Base-by-base conservation (phyloP, 2,329 filamentous ascomycete species). In the Metarhizium album region DNA sequence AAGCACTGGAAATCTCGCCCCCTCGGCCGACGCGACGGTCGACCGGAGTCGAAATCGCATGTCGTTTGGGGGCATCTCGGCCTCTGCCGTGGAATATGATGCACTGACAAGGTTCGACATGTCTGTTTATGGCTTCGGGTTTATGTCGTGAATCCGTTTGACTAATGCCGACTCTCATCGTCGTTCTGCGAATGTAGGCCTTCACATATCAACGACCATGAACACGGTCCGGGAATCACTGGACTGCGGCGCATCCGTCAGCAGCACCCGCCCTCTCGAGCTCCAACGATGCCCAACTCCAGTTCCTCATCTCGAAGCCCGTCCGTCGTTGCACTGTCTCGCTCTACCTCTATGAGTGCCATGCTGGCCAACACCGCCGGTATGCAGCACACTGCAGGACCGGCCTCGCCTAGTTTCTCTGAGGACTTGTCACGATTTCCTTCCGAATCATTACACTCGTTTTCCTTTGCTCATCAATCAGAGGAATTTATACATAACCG, bases 401-500 rank as follows among this genome's bases (percentile, higher is more conserved):
- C 84, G 23, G 73, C 76, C 20, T 90, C 89, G 22, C 88, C 89
- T 23, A 80, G 80, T 54, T 89, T 90, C 63, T 79, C 82, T 61
- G 93, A 97, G 72, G 93, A 98, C 64, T 79, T 98, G 45, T 84
- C 84, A 45, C 84, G 90, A 47, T 98, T 98, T 64, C 91, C 93
- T 1, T 89, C 88, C 59, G 93, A 98, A 65, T 98, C 93, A 5
- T 74, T 98, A 45, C 93, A 98, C 68, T 98, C 93, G 2, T 98
- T 98, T 71, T 97, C 91, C 13, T 98, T 98, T 67, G 89, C 93
- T 40, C 88, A 95, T 59, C 90, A 95, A 68, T 91, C 90, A 3
- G 90, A 95, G 62, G 91, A 97, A 55, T 83, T 89, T 55, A 76
- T 97, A 51, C 87, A 95, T 65, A 95, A 82, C 65, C 85, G 93